Conservation (phyloP, 176 grass and related monocot genomes). For the Oryza glaberrima region DNA sequence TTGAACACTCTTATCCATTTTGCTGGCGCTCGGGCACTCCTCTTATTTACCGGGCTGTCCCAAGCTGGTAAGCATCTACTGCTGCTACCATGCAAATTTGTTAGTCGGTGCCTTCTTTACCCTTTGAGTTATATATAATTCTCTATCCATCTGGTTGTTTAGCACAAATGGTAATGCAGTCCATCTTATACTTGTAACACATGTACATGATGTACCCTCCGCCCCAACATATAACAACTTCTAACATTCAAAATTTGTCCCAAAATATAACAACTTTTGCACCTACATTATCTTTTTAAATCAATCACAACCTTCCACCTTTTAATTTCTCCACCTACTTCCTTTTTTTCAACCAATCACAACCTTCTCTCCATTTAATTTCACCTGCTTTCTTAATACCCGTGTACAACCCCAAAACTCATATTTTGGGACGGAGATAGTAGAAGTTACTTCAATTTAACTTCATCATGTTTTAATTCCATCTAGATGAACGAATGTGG, state of each 20-base stretch:
- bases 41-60: conserved; percentile 95
- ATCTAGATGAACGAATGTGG: neutral
- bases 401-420: too few species aligned
- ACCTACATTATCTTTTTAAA: too few species aligned
- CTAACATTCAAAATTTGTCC: too few species aligned
- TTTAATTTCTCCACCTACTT: too few species aligned
- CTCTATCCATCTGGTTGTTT: conserved; percentile 8
- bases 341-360: too few species aligned
- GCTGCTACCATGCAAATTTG: conserved; percentile 36
- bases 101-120: conserved; percentile 19
- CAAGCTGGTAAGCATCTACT: conserved; percentile 86
- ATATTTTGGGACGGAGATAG: too few species aligned
- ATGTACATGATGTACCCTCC: neutral
- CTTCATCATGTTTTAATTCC: conserved; percentile 16
- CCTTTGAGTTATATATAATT: conserved; percentile 31
- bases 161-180: conserved; percentile 1
- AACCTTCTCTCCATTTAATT: too few species aligned
- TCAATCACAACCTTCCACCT: too few species aligned
- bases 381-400: too few species aligned
- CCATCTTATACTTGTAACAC: conserved; percentile 20
- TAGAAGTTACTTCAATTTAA: conserved; percentile 20
- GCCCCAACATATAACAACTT: too few species aligned
- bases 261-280: too few species aligned
- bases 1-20: conserved; percentile 96
- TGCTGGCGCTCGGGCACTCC: conserved; percentile 98